Evolutionary conservation across 163 green algal genomes (phyloP).

Genomic region (Scenedesmus sp.): DNA sequence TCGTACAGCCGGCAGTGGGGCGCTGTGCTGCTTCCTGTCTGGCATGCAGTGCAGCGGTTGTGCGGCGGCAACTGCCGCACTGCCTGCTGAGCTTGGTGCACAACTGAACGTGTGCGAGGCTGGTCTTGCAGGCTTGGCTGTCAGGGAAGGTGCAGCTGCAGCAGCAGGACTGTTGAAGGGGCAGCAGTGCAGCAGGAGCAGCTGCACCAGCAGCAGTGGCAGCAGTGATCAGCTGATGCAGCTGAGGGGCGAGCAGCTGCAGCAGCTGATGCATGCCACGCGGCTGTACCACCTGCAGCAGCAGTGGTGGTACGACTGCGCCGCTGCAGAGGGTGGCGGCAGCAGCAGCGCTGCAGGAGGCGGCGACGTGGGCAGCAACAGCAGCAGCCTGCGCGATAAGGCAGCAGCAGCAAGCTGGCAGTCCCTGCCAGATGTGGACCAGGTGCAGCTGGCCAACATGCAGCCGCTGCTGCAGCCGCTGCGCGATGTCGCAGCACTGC

Average conservation of each 20-base stretch:
- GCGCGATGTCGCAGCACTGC: conserved; percentile 38
- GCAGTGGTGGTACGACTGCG: neutral
- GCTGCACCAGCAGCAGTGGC: neutral
- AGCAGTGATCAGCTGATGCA: neutral
- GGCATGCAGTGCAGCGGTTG: conserved; percentile 40
- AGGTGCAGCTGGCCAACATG: neutral
- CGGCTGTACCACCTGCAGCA: conserved; percentile 21
- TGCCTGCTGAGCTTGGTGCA: neutral
- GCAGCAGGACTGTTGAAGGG: neutral
- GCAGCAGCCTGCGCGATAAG: neutral
- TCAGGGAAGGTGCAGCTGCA: neutral
- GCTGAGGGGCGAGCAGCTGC: neutral
- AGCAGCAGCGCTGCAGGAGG: neutral
- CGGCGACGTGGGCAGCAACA: neutral
- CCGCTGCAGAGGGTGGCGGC: too few species aligned
- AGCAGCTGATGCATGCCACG: conserved; percentile 22
- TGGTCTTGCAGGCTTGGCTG: neutral
- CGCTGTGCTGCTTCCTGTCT: conserved; percentile 38
- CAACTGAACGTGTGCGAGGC: neutral
- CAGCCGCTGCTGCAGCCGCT: conserved; percentile 41
- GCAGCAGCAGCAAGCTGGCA: neutral
- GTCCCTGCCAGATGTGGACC: neutral
- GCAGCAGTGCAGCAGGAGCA: neutral
- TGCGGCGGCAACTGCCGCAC: conserved; percentile 6
- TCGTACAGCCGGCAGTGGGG: neutral